Conservation (phyloP, 2,329 filamentous ascomycete species). For the Penicillium palitans region DNA sequence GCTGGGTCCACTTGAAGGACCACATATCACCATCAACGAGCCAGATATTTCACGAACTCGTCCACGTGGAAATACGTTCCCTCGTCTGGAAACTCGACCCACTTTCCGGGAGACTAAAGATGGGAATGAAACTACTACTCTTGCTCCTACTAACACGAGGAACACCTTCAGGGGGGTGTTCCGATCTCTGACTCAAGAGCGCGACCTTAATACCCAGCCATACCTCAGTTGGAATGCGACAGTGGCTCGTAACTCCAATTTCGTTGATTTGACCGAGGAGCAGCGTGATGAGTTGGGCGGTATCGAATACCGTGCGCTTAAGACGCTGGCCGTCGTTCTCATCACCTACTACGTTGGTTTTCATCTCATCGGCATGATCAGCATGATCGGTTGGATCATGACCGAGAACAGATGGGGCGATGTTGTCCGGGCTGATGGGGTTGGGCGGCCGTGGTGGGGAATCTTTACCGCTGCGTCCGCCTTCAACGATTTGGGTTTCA, state of each 20-base stretch:
- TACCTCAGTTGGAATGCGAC: constrained; percentile 96
- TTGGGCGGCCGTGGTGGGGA: constrained; percentile 80
- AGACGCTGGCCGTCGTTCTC: constrained; percentile 77
- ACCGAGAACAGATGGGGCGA: constrained; percentile 61
- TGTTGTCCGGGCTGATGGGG: constrained; percentile 62
- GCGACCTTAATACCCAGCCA: constrained; percentile 62
- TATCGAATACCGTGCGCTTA: constrained; percentile 91
- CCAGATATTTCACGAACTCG: constrained; percentile 41
- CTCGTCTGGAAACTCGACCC: constrained; percentile 40
- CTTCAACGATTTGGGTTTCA: constrained; percentile 95
- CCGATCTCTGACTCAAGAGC: constrained; percentile 40
- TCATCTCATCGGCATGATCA: constrained; percentile 71
- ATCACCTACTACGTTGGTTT: constrained; percentile 81
- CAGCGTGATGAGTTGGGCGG: constrained; percentile 94
- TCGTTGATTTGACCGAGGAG: constrained; percentile 81
- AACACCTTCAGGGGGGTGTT: constrained; percentile 36
- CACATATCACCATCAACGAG: constrained; percentile 52
- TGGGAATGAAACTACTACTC: constrained; percentile 26
- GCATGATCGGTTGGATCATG: constrained; percentile 78
- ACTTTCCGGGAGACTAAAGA: constrained; percentile 37
- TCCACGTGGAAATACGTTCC: constrained; percentile 39
- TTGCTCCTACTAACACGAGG: constrained; percentile 29
- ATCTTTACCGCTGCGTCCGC: constrained; percentile 85
- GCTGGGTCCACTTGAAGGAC: constrained; percentile 31
- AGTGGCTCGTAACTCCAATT: constrained; percentile 87